These are phyloP conservation scores for Ochetophila trinervis DNA, from an alignment of 306 rosid genomes.

Conservation along the genomic window DNA sequence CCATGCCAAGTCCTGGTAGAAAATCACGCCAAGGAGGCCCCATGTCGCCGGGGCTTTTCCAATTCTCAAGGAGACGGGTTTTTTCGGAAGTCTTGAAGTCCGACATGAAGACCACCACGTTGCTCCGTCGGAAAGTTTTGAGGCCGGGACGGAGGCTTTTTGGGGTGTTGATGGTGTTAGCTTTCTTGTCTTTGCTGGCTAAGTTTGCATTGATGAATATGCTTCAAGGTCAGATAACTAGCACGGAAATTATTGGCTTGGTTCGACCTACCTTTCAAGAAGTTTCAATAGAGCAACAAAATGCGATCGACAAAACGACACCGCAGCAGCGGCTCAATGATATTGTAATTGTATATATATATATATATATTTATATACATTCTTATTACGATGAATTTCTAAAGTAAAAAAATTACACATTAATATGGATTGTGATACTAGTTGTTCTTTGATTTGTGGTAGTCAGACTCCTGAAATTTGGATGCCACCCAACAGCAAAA, in stretches of 20 bases:
- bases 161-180: constrained; percentile 30
- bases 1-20: constrained; percentile 13
- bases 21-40: background rate
- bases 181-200: constrained; percentile 32
- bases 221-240: constrained; percentile 21
- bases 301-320: background rate
- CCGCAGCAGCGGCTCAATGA: too few species aligned
- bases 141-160: constrained; percentile 24
- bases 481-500: constrained; percentile 42
- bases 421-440: constrained; percentile 28
- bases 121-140: background rate
- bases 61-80: constrained; percentile 28
- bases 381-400: too few species aligned
- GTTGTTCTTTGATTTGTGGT: constrained; percentile 36
- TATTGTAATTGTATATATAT: too few species aligned
- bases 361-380: too few species aligned
- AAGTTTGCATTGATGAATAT: constrained; percentile 42
- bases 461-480: constrained; percentile 54
- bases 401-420: too few species aligned
- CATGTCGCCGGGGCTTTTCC: too few species aligned
- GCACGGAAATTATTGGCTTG: constrained; percentile 4
- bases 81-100: background rate
- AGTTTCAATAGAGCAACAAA: background rate
- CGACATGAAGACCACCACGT: background rate
- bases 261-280: constrained; percentile 3